Percentiles rank a stretch among this genome's conserved stretches.
phyloP scores from a whole-genome alignment of 345 rosid species.

The Lumnitzera littorea region DNA sequence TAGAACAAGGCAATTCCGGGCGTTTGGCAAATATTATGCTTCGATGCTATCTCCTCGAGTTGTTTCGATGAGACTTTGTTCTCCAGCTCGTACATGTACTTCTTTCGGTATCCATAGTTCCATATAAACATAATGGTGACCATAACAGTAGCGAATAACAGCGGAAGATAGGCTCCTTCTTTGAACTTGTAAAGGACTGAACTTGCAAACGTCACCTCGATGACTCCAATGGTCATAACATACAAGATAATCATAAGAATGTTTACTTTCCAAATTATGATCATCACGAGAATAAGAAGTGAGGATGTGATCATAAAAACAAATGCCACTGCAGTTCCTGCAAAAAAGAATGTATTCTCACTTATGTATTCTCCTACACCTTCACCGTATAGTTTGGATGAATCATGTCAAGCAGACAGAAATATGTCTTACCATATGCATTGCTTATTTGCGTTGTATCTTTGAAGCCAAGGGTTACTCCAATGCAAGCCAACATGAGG shows the following conservation, averaged over 20 bases:
- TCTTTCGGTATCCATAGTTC: slow-evolving; percentile 19
- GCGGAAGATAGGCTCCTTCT: slow-evolving; percentile 28
- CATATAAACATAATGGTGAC: slow-evolving; percentile 26
- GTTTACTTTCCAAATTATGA: slow-evolving; percentile 33
- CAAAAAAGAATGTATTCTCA: not conserved
- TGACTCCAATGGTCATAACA: slow-evolving; percentile 7
- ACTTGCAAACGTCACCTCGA: slow-evolving; percentile 11
- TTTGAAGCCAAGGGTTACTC: slow-evolving; percentile 26
- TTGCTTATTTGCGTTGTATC: slow-evolving; percentile 21
- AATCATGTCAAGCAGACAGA: no score
- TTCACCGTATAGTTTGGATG: no score
- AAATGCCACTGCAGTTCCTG: slow-evolving; percentile 25
- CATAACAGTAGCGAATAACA: slow-evolving; percentile 11
- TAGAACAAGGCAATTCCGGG: slow-evolving; percentile 24
- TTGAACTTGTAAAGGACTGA: slow-evolving; percentile 23
- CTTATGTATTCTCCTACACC: no score
- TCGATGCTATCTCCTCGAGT: slow-evolving; percentile 3
- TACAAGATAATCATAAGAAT: slow-evolving; percentile 16
- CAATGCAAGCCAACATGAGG: slow-evolving; percentile 27
- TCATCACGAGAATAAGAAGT: slow-evolving; percentile 22
- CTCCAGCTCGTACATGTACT: slow-evolving; percentile 20
- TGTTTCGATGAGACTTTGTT: slow-evolving; percentile 8
- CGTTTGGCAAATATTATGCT: slow-evolving; percentile 1
- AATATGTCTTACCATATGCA: slow-evolving; percentile 25
- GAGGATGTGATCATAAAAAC: slow-evolving; percentile 24